These are phyloP conservation scores for Stenogyne calaminthoides DNA, from an alignment of 305 asterid species.

Conservation along the genomic window DNA sequence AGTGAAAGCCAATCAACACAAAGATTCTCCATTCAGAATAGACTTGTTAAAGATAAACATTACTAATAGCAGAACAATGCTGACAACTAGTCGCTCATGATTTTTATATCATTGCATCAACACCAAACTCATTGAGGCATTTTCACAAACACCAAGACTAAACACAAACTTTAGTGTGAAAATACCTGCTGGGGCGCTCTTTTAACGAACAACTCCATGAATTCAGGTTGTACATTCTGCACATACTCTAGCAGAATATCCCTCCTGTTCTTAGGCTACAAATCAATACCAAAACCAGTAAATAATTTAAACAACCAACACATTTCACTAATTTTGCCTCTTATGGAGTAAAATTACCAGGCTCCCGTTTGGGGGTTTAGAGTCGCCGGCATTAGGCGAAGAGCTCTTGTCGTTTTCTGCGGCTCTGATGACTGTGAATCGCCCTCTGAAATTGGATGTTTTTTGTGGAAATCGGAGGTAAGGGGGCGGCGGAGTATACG, in stretches of 20 bases:
- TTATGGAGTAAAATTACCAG: constrained; percentile 42
- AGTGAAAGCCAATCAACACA: constrained; percentile 2
- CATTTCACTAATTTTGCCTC: constrained; percentile 3
- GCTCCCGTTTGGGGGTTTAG: constrained; percentile 66
- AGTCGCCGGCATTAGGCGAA: constrained; percentile 55
- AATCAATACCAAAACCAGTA: background rate
- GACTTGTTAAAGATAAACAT: background rate
- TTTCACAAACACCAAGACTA: constrained; percentile 31
- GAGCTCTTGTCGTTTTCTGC: constrained; percentile 36
- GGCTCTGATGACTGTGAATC: constrained; percentile 54
- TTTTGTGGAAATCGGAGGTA: constrained; percentile 42
- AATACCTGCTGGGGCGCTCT: constrained; percentile 92
- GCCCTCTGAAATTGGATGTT: constrained; percentile 37
- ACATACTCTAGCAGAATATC: constrained; percentile 92
- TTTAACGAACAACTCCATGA: constrained; percentile 92
- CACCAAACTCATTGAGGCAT: constrained; percentile 25
- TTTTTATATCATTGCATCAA: background rate
- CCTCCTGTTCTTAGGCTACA: constrained; percentile 77
- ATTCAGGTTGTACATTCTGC: constrained; percentile 92
- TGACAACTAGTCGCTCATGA: background rate
- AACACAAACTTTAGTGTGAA: background rate
- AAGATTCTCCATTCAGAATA: constrained; percentile 4
- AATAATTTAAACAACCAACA: background rate
- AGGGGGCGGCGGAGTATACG: constrained; percentile 39
- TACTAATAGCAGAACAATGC: background rate